Conservation (phyloP, 768 basidiomycete species). For the Boletus reticuloceps region DNA sequence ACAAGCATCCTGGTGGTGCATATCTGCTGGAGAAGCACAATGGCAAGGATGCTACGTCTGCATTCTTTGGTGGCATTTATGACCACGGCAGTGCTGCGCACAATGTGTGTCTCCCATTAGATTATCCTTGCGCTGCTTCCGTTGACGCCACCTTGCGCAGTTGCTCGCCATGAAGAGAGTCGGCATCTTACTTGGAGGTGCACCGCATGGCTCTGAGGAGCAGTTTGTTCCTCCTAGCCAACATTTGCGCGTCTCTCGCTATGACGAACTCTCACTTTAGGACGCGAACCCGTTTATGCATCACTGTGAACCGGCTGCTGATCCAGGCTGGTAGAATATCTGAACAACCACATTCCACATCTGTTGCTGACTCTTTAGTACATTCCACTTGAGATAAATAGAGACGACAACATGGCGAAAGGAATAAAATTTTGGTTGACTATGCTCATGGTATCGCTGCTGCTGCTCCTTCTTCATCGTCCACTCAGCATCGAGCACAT, state of each 20-base stretch:
- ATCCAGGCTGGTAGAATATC: too few relatives aligned
- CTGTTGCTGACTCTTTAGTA: too few relatives aligned
- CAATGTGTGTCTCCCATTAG: slow-evolving; percentile 47
- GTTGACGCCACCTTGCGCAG: neutral
- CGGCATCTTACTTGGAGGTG: slow-evolving; percentile 6
- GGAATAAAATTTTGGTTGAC: too few relatives aligned
- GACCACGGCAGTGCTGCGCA: slow-evolving; percentile 83
- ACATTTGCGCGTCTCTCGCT: slow-evolving; percentile 1
- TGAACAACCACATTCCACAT: too few relatives aligned
- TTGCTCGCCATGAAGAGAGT: slow-evolving; percentile 13
- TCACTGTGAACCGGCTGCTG: too few relatives aligned
- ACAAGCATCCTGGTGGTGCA: slow-evolving; percentile 86
- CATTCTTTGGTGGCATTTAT: slow-evolving; percentile 88
- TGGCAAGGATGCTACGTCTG: slow-evolving; percentile 85
- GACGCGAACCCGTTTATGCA: too few relatives aligned
- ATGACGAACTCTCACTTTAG: neutral
- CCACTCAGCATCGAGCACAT: too few relatives aligned
- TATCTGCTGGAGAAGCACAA: slow-evolving; percentile 78
- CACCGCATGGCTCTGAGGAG: slow-evolving; percentile 5
- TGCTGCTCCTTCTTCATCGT: too few relatives aligned
- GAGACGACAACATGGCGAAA: too few relatives aligned
- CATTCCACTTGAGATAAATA: too few relatives aligned
- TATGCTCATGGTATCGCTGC: too few relatives aligned
- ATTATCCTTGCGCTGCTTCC: neutral
- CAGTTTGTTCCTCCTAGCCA: slow-evolving; percentile 3